phyloP scores from a whole-genome alignment of 129 eudicot genomes.

The Scalesia atractyloides region DNA sequence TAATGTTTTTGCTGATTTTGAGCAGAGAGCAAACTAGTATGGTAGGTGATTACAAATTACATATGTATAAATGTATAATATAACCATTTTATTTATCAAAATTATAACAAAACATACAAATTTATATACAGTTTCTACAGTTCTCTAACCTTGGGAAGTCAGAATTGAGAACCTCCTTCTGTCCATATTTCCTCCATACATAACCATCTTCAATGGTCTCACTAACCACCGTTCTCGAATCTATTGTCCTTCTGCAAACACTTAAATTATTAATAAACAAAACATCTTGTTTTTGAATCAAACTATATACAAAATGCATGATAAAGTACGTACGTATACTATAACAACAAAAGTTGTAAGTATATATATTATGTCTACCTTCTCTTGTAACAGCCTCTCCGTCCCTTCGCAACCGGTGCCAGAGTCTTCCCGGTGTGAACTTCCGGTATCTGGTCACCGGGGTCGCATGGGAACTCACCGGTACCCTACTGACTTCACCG shows the following conservation, averaged over 20 bases:
- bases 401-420: conserved; percentile 38
- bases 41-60: too few species aligned
- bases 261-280: neutral
- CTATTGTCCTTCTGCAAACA: conserved; percentile 39
- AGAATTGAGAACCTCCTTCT: conserved; percentile 52
- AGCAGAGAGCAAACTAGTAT: too few species aligned
- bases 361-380: conserved; percentile 25
- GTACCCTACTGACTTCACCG: conserved; percentile 34
- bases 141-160: conserved; percentile 53
- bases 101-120: too few species aligned
- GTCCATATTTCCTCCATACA: conserved; percentile 84
- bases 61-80: too few species aligned
- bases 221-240: conserved; percentile 34
- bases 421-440: conserved; percentile 38
- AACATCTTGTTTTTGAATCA: neutral
- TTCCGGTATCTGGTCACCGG: conserved; percentile 32
- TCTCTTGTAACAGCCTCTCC: conserved; percentile 68
- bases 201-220: conserved; percentile 46
- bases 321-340: neutral
- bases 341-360: neutral
- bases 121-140: too few species aligned
- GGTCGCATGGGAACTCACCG: conserved; percentile 25
- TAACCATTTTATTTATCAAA: too few species aligned
- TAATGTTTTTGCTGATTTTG: too few species aligned
- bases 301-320: neutral